Evolutionary conservation across 345 rosid genomes (phyloP).

Genomic region (Cardamine chenopodiifolia): DNA sequence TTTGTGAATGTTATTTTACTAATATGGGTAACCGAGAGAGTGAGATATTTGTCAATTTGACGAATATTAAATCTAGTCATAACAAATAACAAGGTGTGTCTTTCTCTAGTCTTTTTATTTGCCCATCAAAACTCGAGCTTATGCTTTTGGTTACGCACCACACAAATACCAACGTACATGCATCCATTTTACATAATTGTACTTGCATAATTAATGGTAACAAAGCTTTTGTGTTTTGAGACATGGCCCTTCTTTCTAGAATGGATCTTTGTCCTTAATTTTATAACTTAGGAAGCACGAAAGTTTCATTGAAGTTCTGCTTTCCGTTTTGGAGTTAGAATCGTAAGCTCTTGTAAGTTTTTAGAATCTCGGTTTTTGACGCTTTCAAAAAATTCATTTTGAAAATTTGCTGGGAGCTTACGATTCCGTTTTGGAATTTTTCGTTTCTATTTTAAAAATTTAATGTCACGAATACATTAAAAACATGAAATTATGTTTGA

Average conservation of each 20-base stretch:
- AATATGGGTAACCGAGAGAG: background rate
- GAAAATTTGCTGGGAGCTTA: too few species aligned
- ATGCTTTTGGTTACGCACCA: constrained; percentile 41
- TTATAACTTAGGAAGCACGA: too few species aligned
- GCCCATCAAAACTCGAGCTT: constrained; percentile 41
- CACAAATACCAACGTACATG: constrained; percentile 42
- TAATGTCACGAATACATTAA: too few species aligned
- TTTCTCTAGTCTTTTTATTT: constrained; percentile 42
- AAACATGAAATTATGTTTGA: too few species aligned
- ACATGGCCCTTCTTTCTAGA: constrained; percentile 44
- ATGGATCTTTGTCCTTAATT: constrained; percentile 40
- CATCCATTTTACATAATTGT: constrained; percentile 24
- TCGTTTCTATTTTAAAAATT: too few species aligned
- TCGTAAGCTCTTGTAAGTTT: too few species aligned
- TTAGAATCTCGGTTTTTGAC: too few species aligned
- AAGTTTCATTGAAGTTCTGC: too few species aligned
- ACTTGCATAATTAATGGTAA: constrained; percentile 28
- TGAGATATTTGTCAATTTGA: constrained; percentile 25
- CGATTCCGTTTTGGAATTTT: too few species aligned
- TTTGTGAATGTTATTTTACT: background rate
- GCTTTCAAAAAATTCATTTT: too few species aligned
- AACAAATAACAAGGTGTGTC: constrained; percentile 39
- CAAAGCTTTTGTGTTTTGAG: constrained; percentile 40
- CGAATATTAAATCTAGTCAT: constrained; percentile 26
- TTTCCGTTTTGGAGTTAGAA: too few species aligned